A percentile compares a stretch with the other conserved stretches of the same genome.
phyloP scores from a whole-genome alignment of 2,329 filamentous ascomycete species.

The Cladosporium sp. region DNA sequence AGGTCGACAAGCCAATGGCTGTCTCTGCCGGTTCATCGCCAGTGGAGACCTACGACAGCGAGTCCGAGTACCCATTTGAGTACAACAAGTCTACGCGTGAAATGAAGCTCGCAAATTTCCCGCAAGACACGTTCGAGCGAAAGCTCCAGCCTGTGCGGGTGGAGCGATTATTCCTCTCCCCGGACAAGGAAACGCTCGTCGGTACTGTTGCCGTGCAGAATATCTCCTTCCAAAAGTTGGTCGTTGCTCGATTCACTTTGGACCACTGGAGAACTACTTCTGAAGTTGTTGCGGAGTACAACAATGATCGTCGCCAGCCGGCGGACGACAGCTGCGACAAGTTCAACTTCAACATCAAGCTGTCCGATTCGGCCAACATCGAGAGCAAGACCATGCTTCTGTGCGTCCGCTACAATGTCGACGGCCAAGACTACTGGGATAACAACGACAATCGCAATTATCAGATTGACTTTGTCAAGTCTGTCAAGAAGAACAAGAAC shows the following conservation, averaged over 20 bases:
- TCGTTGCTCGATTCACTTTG: conserved; percentile 90
- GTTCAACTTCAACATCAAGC: conserved; percentile 91
- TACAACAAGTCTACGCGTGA: conserved; percentile 73
- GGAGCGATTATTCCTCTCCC: conserved; percentile 81
- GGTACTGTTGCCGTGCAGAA: conserved; percentile 84
- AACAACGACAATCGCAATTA: conserved; percentile 87
- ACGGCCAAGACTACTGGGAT: conserved; percentile 88
- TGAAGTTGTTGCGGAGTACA: conserved; percentile 85
- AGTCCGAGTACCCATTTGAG: conserved; percentile 83
- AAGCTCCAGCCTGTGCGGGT: conserved; percentile 67
- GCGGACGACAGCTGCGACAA: conserved; percentile 67
- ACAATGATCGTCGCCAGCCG: conserved; percentile 67
- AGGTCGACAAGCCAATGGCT: conserved; percentile 90
- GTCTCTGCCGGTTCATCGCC: conserved; percentile 94
- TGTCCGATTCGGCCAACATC: conserved; percentile 85
- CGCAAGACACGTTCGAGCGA: conserved; percentile 60
- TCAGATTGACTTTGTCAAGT: conserved; percentile 73
- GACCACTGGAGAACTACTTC: conserved; percentile 99
- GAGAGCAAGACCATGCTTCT: conserved; percentile 91
- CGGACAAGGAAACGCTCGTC: conserved; percentile 80
- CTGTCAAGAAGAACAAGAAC: conserved; percentile 17
- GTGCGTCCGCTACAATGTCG: conserved; percentile 82
- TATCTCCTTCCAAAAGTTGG: conserved; percentile 80
- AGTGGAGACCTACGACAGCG: conserved; percentile 80
- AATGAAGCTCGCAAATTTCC: conserved; percentile 80